A percentile compares a stretch with the other conserved stretches of the same genome.
Conservation (phyloP, 1,139 yeast genomes). For the Blastobotrys malaysiensis region DNA sequence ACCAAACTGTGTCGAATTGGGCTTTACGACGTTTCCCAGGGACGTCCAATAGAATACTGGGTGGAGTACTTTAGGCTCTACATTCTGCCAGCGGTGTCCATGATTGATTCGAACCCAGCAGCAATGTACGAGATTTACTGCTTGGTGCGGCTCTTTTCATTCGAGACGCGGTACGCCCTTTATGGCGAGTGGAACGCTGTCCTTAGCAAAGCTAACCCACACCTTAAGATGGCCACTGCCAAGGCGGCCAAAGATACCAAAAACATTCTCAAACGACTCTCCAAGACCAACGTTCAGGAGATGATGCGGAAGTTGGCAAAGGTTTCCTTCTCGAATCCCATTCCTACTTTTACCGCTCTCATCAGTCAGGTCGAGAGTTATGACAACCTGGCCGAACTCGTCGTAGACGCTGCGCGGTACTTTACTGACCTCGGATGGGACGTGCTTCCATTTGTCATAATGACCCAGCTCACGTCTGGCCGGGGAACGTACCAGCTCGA, state of each 20-base stretch:
- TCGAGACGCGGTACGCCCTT: slow-evolving; percentile 65
- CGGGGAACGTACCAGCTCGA: slow-evolving; percentile 66
- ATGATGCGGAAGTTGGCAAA: slow-evolving; percentile 77
- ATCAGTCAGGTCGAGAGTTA: slow-evolving; percentile 72
- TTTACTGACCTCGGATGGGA: slow-evolving; percentile 85
- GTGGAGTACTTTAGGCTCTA: slow-evolving; percentile 58
- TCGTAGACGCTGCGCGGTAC: slow-evolving; percentile 75
- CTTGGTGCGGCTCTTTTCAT: slow-evolving; percentile 49
- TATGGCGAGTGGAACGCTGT: slow-evolving; percentile 78
- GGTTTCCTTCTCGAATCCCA: slow-evolving; percentile 73
- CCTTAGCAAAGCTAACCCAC: slow-evolving; percentile 47
- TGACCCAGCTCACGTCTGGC: slow-evolving; percentile 66
- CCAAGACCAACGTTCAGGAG: slow-evolving; percentile 75
- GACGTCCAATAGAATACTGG: slow-evolving; percentile 39
- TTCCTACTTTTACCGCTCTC: slow-evolving; percentile 54
- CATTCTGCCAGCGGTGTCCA: slow-evolving; percentile 63
- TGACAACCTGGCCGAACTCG: slow-evolving; percentile 73
- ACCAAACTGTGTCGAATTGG: slow-evolving; percentile 61
- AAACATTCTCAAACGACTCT: slow-evolving; percentile 72
- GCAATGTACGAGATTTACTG: slow-evolving; percentile 57
- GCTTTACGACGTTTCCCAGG: slow-evolving; percentile 27
- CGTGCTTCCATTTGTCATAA: slow-evolving; percentile 65
- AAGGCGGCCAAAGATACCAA: slow-evolving; percentile 80
- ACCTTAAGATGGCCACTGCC: slow-evolving; percentile 57
- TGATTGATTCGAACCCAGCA: slow-evolving; percentile 56